Evolutionary conservation across 2,329 filamentous ascomycete species (phyloP).

Genomic region (Trichoderma guizhouense): DNA sequence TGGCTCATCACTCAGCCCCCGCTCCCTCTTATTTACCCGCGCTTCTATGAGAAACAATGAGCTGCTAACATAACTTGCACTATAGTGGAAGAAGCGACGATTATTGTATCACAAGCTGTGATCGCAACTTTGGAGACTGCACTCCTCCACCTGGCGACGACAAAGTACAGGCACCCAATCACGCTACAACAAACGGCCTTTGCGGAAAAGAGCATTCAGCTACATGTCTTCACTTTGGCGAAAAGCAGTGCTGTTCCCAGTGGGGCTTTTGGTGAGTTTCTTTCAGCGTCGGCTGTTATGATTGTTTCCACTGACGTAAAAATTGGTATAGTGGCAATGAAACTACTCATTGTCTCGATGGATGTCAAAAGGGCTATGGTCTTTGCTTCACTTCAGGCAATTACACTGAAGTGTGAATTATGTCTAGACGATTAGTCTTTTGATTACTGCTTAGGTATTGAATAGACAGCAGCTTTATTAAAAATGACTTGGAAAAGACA

Average conservation of each 20-base stretch:
- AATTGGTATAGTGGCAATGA: slow-evolving; percentile 27
- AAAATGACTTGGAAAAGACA: not conserved
- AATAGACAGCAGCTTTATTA: not conserved
- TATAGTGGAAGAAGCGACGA: slow-evolving; percentile 31
- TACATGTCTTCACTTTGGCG: slow-evolving; percentile 32
- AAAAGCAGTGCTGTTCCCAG: slow-evolving; percentile 36
- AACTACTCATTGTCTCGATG: slow-evolving; percentile 30
- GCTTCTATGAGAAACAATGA: not conserved
- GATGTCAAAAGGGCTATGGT: slow-evolving; percentile 35
- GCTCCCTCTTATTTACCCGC: not conserved
- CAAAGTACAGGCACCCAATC: slow-evolving; percentile 19
- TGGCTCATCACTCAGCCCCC: not conserved
- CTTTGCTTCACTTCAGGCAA: slow-evolving; percentile 24
- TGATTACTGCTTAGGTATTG: not conserved
- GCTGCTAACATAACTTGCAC: not conserved
- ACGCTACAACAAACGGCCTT: slow-evolving; percentile 34
- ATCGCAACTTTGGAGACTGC: slow-evolving; percentile 35
- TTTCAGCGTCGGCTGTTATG: not conserved
- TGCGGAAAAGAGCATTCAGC: slow-evolving; percentile 33
- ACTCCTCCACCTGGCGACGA: slow-evolving; percentile 21
- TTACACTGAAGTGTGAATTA: not conserved
- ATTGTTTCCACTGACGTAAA: not conserved
- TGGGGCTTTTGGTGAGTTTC: slow-evolving; percentile 35
- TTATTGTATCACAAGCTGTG: slow-evolving; percentile 40
- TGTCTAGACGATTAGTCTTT: not conserved